Evolutionary conservation across 768 basidiomycete genomes (phyloP), one percentile per base, ranked within the genome.

Genomic region (Strobilomyces confusus): DNA sequence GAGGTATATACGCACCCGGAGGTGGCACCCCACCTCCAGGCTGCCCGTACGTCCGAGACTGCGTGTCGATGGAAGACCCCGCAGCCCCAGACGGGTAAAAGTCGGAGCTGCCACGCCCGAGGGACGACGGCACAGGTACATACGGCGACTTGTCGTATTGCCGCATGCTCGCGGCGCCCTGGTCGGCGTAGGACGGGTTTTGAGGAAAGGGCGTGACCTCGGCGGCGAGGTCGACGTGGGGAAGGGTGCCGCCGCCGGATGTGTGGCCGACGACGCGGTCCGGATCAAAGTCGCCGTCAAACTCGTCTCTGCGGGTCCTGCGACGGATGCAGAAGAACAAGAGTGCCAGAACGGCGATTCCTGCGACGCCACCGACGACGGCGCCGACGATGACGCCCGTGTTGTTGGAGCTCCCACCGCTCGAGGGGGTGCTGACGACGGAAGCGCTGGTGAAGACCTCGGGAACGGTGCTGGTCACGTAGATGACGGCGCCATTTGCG

Each of bases 241-340:
- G 69, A 17, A 69, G 61, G 0, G 63, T 70, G 38, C 58, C 62
- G 17, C 63, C 30, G 45, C 66, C n/a, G 15, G 3, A 3, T 17
- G 33, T 3, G 30, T 67, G 69, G 12, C 61, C 63, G 3, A 69
- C 56, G 38, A 78, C 71, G 6, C 71, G 73, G 54, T 78, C 78
- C 0, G 77, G 78, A 36, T 78, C 77, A 53, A 78, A 78, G 67
- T 78, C 70, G 47, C 78, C 77, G 50, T 79, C 77, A 43, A 79
- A 79, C 25, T 79, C 77, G 51, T 77, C 72, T 32, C 56, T 59
- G 43, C 56, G 58, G 9, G 34, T 44, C 3, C 63, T 56, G 23
- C 51, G 59, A 8, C 68, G 64, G 40, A 73, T 48, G 41, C 67
- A 71, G 49, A 70, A 64, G 46, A 71, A 11, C 15, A 73, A 30